A percentile compares a stretch with the other conserved stretches of the same genome.
Evolutionary conservation across 2,329 filamentous ascomycete genomes (phyloP).

Genomic region (Thielaviopsis punctulata): DNA sequence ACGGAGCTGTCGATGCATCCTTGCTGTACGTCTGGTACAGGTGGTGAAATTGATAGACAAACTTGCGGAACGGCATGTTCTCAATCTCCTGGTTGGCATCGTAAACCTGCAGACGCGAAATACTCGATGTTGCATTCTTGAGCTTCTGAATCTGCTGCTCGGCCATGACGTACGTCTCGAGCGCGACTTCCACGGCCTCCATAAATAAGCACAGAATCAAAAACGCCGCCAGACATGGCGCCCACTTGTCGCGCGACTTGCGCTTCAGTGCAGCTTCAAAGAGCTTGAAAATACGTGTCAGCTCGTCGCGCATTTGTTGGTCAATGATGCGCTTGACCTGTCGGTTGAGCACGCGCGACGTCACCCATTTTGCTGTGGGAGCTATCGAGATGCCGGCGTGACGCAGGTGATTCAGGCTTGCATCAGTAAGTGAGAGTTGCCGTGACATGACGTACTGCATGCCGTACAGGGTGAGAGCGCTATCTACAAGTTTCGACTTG

Average conservation of each 20-base stretch:
- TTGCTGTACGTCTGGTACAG: conserved; percentile 39
- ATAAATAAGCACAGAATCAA: conserved; percentile 40
- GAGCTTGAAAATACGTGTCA: conserved; percentile 32
- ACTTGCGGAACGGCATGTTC: conserved; percentile 42
- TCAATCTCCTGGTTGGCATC: conserved; percentile 33
- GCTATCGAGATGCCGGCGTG: conserved; percentile 10
- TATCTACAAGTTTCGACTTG: conserved; percentile 33
- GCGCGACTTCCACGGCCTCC: conserved; percentile 36
- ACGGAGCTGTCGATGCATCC: conserved; percentile 31
- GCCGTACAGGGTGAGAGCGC: conserved; percentile 35
- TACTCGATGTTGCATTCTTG: conserved; percentile 20
- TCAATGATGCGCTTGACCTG: conserved; percentile 41
- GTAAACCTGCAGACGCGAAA: conserved; percentile 21
- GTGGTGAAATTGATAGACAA: conserved; percentile 42
- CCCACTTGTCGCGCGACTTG: conserved; percentile 36
- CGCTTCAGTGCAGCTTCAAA: conserved; percentile 37
- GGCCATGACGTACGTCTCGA: conserved; percentile 33
- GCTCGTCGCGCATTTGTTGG: conserved; percentile 34
- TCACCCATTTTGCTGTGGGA: conserved; percentile 22
- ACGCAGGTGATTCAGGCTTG: conserved; percentile 26
- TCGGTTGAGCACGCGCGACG: conserved; percentile 35
- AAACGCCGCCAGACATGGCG: conserved; percentile 38
- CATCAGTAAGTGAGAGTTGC: conserved; percentile 29
- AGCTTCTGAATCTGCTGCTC: conserved; percentile 32
- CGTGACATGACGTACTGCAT: conserved; percentile 40